Conservation (phyloP, 768 basidiomycete species). For the Suillus sp. region DNA sequence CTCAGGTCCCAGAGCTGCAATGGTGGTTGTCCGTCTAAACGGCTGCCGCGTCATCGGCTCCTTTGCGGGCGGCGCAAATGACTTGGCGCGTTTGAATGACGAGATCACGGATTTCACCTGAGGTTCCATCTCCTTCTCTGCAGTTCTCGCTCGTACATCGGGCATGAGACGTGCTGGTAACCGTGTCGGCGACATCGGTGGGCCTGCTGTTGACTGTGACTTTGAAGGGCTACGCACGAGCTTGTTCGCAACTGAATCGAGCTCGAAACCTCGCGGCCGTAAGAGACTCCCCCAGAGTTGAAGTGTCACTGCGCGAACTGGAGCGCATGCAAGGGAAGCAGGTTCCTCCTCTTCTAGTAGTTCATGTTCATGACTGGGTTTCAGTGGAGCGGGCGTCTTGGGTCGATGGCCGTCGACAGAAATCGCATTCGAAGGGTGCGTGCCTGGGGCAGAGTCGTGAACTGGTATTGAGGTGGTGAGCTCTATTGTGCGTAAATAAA, state of each 20-base stretch:
- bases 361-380: constrained; percentile 23
- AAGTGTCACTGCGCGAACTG: constrained; percentile 50
- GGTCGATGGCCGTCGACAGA: constrained; percentile 19
- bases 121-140: constrained; percentile 21
- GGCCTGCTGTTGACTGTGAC: constrained; percentile 29
- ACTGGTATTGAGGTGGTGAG: constrained; percentile 13
- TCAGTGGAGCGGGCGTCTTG: constrained; percentile 24
- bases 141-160: constrained; percentile 10
- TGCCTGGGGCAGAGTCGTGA: constrained; percentile 20
- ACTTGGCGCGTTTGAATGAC: constrained; percentile 62
- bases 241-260: constrained; percentile 46
- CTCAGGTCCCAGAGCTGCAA: constrained; percentile 17
- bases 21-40: constrained; percentile 46
- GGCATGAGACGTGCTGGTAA: constrained; percentile 17
- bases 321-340: constrained; percentile 57
- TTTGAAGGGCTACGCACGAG: constrained; percentile 66
- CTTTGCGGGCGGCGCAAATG: constrained; percentile 52
- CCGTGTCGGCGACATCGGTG: constrained; percentile 21
- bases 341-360: constrained; percentile 57
- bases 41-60: constrained; percentile 39
- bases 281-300: constrained; percentile 75
- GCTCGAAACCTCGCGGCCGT: constrained; percentile 64
- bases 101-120: constrained; percentile 45
- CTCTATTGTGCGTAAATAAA: not conserved
- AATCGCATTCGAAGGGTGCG: constrained; percentile 19